Base-by-base conservation (phyloP, 2,329 filamentous ascomycete genomes). In the Pseudocercospora musae region DNA sequence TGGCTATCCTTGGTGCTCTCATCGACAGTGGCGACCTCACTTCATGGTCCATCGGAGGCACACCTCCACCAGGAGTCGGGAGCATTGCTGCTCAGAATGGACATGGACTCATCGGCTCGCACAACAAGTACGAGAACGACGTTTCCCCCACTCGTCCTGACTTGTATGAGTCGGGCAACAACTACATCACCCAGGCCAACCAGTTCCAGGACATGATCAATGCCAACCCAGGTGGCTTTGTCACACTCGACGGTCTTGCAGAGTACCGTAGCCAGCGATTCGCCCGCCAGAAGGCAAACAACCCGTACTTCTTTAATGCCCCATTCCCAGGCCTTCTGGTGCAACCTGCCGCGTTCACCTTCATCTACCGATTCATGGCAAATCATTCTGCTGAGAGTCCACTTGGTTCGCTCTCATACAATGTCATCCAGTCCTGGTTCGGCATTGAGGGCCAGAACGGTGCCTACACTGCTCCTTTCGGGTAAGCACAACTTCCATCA, bases 71-170 rank as follows among this genome's bases (percentile, higher is more conserved):
- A 37, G 48, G 49, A 21, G 59, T 66, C 40, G 64, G 60, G 4
- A 52, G 53, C n/a, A 44, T 33, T 40, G 25, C 52, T 25, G 58
- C 60, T 11, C 46, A 56, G 31, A 10, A 40, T 11, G 65, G 60
- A 7, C 59, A 62, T 18, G 69, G 68, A 11, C 52, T 71, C n/a
- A 67, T 62, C 33, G 66, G 66, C 8, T 66, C 63, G 13, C 74
- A 76, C 69, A 75, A 74, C 66, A 72, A 75, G 63, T 77, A 75
- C 62, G 75, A 77, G 68, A 67, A 64, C 27, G 75, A 77, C 56
- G 71, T 63, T 4, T 74, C 72, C 3, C 73, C 74, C 2, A 72
- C 70, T 6, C 65, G 75, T n/a, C 71, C 69, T 56, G 74, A 77
- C 42, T 55, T 75, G 5, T 76, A 74, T 61, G 59, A 68, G 52